These are phyloP conservation scores for Coemansia brasiliensis DNA, from an alignment of 192 early-diverging fungal genomes.

Conservation along the genomic window DNA sequence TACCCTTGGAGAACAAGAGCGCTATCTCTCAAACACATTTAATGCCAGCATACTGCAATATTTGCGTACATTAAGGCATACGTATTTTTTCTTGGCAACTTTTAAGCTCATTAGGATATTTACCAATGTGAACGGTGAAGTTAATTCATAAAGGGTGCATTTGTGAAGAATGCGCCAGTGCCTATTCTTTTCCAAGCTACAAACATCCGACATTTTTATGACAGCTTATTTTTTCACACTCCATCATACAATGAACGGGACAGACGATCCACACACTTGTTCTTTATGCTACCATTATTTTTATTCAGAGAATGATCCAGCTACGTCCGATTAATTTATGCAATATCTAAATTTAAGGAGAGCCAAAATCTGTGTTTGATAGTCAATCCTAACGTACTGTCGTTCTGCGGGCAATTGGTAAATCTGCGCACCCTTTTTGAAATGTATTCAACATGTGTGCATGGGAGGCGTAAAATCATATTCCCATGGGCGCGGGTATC, in stretches of 20 bases:
- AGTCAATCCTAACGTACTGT: conserved; percentile 11
- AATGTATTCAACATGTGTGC: not conserved
- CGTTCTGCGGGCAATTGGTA: conserved; percentile 2
- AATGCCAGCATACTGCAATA: too few species aligned
- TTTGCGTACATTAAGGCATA: too few species aligned
- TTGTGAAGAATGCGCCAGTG: conserved; percentile 1
- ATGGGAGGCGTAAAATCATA: not conserved
- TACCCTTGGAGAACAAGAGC: too few species aligned
- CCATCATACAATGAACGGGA: conserved; percentile 5
- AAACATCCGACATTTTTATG: conserved; percentile 8
- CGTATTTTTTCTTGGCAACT: too few species aligned
- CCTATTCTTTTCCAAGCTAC: conserved; percentile 1
- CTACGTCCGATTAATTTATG: conserved; percentile 36
- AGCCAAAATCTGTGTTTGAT: not conserved
- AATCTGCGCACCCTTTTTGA: not conserved
- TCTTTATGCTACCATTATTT: conserved; percentile 1
- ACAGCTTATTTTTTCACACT: not conserved
- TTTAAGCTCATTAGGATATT: conserved; percentile 12
- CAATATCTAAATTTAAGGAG: conserved; percentile 31
- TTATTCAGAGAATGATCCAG: conserved; percentile 3
- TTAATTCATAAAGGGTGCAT: conserved; percentile 3
- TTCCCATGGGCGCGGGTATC: conserved; percentile 7
- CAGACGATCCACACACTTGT: not conserved
- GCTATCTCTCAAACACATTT: too few species aligned
- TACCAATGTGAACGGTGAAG: conserved; percentile 4